Evolutionary conservation across 768 basidiomycete genomes (phyloP), one percentile per base, ranked within the genome.

Genomic region (Russula dissimulans): DNA sequence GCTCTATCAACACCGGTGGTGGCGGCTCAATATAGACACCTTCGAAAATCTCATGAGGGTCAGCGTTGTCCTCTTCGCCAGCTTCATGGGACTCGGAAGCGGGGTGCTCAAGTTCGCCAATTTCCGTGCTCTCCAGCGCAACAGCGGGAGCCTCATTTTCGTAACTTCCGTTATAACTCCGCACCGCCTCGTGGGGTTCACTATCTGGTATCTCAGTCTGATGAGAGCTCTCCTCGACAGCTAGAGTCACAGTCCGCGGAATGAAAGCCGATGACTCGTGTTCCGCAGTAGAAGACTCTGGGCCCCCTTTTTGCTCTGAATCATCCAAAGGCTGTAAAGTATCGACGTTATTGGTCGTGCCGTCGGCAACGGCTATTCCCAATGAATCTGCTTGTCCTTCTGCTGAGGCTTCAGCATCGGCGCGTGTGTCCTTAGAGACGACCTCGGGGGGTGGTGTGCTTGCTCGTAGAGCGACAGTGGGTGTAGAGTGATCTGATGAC

Each of bases 1-100:
- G 49, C 9, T 74, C 73, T 38, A 88, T 68, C 39, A 87, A 72
- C 46, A 88, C 84, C 15, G 85, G 77, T 12, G 87, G 87, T 31
- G 87, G 87, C 32, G 85, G 84, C 61, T 88, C 87, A 54, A 87
- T 86, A 69, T 83, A 87, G 48, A 86, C 82, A 32, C 81, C 87
- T 67, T 66, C 65, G 1, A 63, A 57, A 31, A 64, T 61, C 45
- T 66, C 59, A 15, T 66, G 56, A 15, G 65, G 63, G 39, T 65
- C 57, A 11, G 51, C 49, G 39, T 53, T 26, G 34, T 42, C 55
- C 18, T 54, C 56, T 32, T 42, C 54, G 26, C 17, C 45, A 7
- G n/a, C 41, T 56, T 56, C 54, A 26, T 56, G 49, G 7, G 43
- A 34, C 29, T 56, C 60, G n/a, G n/a, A 1, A 32, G 15, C 8